A percentile compares a stretch with the other conserved stretches of the same genome.
These are phyloP conservation scores for Silybum marianum DNA, from an alignment of 129 eudicot species.

Conservation along the genomic window DNA sequence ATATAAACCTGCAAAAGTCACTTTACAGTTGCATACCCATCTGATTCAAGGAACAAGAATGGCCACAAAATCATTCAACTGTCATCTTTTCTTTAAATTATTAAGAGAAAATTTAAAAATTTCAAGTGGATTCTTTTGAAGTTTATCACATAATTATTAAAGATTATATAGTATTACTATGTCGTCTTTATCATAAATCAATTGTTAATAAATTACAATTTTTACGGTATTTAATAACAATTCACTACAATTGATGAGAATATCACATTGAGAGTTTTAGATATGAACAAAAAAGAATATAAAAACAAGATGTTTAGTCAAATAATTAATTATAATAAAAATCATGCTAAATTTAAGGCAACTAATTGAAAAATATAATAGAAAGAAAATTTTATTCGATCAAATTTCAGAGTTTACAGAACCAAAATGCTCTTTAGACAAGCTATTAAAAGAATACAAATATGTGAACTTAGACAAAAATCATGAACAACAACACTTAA, in stretches of 20 bases:
- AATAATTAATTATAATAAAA: not conserved
- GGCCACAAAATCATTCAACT: slow-evolving; percentile 25
- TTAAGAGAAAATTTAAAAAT: not conserved
- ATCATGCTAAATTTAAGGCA: slow-evolving; percentile 8
- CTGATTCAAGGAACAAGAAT: slow-evolving; percentile 24
- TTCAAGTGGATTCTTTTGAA: not conserved
- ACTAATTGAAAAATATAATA: not conserved
- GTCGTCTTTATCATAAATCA: not conserved
- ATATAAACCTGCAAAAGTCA: slow-evolving; percentile 11
- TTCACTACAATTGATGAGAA: too few species aligned
- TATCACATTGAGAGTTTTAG: too few species aligned
- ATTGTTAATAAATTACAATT: not conserved
- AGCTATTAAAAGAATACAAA: slow-evolving; percentile 25
- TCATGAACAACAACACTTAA: slow-evolving; percentile 9
- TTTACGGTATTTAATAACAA: too few species aligned
- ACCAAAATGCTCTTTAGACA: slow-evolving; percentile 1
- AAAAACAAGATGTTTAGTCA: too few species aligned
- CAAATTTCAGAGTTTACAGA: slow-evolving; percentile 7
- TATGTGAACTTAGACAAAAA: not conserved
- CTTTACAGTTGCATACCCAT: slow-evolving; percentile 32
- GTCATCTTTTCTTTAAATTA: slow-evolving; percentile 10
- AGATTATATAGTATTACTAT: not conserved
- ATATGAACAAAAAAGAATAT: too few species aligned
- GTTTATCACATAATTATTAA: not conserved
- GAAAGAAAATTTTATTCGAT: not conserved